Evolutionary conservation across 163 green algal species (phyloP).

Genomic region (Coccomyxa subellipsoidea): DNA sequence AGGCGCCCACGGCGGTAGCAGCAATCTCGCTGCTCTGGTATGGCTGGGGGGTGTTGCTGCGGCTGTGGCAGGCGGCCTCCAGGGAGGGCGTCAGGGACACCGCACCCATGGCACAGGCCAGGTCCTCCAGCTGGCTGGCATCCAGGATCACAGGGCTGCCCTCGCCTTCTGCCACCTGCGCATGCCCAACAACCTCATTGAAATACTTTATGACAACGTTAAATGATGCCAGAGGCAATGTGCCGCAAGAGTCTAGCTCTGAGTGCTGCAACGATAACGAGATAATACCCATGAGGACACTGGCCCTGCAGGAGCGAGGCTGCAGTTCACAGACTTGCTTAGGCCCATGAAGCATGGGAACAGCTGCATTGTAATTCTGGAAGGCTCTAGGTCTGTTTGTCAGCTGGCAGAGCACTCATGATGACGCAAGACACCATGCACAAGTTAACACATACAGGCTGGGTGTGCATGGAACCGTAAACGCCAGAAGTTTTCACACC

Average conservation of each 20-base stretch:
- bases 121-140: not conserved
- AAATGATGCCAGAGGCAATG: no score
- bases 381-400: no score
- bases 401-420: no score
- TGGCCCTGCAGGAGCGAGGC: no score
- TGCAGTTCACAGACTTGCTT: not conserved
- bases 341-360: not conserved
- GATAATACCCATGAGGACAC: no score
- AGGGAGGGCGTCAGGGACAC: not conserved
- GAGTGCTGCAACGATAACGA: no score
- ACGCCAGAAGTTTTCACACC: no score
- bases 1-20: not conserved
- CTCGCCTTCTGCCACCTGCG: not conserved
- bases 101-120: not conserved
- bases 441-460: no score
- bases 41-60: not conserved
- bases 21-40: not conserved
- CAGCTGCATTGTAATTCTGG: no score
- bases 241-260: no score
- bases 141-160: not conserved
- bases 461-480: no score
- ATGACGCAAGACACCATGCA: no score
- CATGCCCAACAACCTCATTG: not conserved
- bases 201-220: not conserved
- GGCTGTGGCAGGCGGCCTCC: not conserved